Evolutionary conservation across 2,329 filamentous ascomycete species (phyloP).

Genomic region (Coniosporium tulheliwenetii): DNA sequence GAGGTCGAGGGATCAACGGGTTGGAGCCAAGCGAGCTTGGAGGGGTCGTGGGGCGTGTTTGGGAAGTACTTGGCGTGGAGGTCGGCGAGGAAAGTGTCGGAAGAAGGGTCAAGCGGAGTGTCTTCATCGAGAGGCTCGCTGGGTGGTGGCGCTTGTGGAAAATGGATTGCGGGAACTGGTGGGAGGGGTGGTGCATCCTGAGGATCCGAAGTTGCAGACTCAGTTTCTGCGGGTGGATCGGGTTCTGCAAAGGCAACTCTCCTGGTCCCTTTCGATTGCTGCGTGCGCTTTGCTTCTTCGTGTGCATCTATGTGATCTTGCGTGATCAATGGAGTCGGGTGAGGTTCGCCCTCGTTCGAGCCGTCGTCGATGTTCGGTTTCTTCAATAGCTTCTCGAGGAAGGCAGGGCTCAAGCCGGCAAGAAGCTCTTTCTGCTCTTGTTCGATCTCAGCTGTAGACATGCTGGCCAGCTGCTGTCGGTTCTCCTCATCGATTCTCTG

Average conservation of each 20-base stretch:
- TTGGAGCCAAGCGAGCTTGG: constrained; percentile 73
- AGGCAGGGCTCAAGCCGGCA: constrained; percentile 53
- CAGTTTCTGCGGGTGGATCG: constrained; percentile 1
- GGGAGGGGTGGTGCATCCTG: background rate
- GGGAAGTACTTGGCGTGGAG: constrained; percentile 93
- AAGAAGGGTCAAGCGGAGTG: constrained; percentile 53
- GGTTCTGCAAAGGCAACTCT: constrained; percentile 17
- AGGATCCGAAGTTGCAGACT: background rate
- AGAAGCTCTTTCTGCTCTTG: constrained; percentile 69
- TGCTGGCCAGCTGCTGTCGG: constrained; percentile 50
- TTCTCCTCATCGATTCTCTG: constrained; percentile 73
- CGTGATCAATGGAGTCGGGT: background rate
- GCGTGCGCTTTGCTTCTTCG: background rate
- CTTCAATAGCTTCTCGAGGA: constrained; percentile 63
- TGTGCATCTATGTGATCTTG: background rate
- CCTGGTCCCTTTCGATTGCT: constrained; percentile 6
- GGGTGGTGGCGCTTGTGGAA: constrained; percentile 37
- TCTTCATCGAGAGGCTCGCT: constrained; percentile 32
- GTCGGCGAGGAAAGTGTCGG: constrained; percentile 67
- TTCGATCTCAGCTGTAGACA: constrained; percentile 72
- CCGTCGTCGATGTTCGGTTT: constrained; percentile 61
- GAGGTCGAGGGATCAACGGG: constrained; percentile 43
- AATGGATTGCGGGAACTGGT: constrained; percentile 34
- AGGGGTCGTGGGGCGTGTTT: constrained; percentile 67
- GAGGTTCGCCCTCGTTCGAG: constrained; percentile 9